Base-by-base conservation (phyloP, 1,139 yeast species). In the Taphrina flavorubra region DNA sequence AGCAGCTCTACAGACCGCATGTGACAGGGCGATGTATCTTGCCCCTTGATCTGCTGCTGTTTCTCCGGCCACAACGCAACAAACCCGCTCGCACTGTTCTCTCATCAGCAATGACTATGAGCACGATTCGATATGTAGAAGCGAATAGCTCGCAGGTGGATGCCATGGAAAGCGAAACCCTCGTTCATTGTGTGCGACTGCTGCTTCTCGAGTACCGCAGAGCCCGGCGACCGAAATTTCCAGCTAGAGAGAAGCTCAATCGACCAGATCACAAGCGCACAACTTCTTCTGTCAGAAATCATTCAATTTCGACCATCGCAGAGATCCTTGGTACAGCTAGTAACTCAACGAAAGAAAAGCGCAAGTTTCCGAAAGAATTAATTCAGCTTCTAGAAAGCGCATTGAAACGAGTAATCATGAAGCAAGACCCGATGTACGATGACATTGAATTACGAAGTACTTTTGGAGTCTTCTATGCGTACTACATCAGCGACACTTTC, bases 401-500 rank as follows among this genome's bases (percentile, higher is more conserved):
- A 11, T 40, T 69, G 11, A 62, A 69, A 37, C 53, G 46, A 31
- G 66, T 69, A 2, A 51, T 59, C 42, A 69, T 69, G 70, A 46
- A 69, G 36, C 66, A 59, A 25, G 67, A 69, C 40, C 69, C 69
- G 8, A 34, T 58, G 39, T 69, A 69, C 20, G 60, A 65, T 20
- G 70, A 69, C 16, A 62, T 51, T 7, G 44, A 51, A 40, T 18
- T 69, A 6, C 62, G 70, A 16, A 65, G 65, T 7, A 59, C 66
- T 6, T 65, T 69, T 40, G 70, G 68, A 10, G 70, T 56, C 37
- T 69, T 69, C 40, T 69, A 69, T 49, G 65, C 47, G 2, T 56
- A 60, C 16, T 60, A 65, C 13, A 59, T 89, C 1, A 80, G 80
- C 64, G 62, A 58, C 6, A 51, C 60, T 31, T 79, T 82, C 71